These are phyloP conservation scores for Brassica balearica DNA, from an alignment of 441 rosid species.

Conservation along the genomic window DNA sequence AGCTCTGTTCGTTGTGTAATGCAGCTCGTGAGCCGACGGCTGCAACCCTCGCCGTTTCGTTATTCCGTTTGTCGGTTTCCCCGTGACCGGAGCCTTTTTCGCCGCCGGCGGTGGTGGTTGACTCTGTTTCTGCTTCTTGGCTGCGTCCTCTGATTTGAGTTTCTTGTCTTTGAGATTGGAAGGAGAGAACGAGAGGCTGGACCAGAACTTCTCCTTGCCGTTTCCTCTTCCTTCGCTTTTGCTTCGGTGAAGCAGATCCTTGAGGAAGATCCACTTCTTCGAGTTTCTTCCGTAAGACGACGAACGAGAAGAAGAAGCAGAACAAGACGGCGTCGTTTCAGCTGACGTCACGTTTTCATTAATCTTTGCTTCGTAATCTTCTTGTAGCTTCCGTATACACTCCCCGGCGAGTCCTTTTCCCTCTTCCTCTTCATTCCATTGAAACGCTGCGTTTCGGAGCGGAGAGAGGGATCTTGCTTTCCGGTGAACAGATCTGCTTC, in stretches of 20 bases:
- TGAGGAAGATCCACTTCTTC: constrained; percentile 90
- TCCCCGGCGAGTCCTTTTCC: no score
- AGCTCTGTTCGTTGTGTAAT: constrained; percentile 87
- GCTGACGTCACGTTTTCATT: constrained; percentile 41
- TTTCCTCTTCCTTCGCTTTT: constrained; percentile 91
- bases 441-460: constrained; percentile 52
- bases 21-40: constrained; percentile 85
- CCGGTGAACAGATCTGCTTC: constrained; percentile 71
- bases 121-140: constrained; percentile 37
- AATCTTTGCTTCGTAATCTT: constrained; percentile 33
- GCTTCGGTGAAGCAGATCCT: constrained; percentile 86
- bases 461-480: constrained; percentile 97
- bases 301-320: constrained; percentile 83
- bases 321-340: constrained; percentile 58
- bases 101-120: constrained; percentile 18
- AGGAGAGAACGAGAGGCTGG: constrained; percentile 82
- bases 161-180: constrained; percentile 71
- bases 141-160: constrained; percentile 28
- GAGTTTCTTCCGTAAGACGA: constrained; percentile 94
- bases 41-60: constrained; percentile 76
- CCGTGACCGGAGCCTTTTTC: constrained; percentile 37
- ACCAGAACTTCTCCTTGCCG: constrained; percentile 85
- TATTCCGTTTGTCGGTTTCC: constrained; percentile 75
- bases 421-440: constrained; percentile 45
- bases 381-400: constrained; percentile 19